These are phyloP conservation scores for Erigeron canadensis DNA, from an alignment of 129 eudicot species.

Conservation along the genomic window DNA sequence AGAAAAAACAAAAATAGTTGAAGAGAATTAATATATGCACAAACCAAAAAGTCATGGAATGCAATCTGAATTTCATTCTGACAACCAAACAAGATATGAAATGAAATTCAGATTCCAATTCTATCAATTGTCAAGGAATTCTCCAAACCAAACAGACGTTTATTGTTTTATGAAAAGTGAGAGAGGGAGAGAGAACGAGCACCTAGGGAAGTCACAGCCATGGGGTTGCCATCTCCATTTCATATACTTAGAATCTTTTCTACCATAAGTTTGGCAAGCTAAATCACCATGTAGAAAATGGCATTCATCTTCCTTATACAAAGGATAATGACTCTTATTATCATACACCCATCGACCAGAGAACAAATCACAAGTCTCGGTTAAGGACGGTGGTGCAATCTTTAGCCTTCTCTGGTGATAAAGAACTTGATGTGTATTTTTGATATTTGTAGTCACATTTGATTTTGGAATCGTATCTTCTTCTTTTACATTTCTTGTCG, in stretches of 20 bases:
- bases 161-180: background rate
- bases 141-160: no score
- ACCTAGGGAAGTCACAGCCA: constrained; percentile 43
- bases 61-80: no score
- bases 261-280: constrained; percentile 44
- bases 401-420: constrained; percentile 32
- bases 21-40: background rate
- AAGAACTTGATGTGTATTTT: constrained; percentile 10
- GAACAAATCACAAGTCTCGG: constrained; percentile 38
- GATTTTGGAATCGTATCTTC: background rate
- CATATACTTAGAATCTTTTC: constrained; percentile 43
- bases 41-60: no score
- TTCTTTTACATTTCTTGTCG: background rate
- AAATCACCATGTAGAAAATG: constrained; percentile 27
- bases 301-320: constrained; percentile 36
- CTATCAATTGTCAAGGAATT: no score
- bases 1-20: background rate
- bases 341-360: constrained; percentile 39
- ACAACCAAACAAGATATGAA: no score
- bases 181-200: background rate
- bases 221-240: constrained; percentile 52
- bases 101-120: no score
- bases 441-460: background rate
- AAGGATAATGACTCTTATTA: constrained; percentile 39
- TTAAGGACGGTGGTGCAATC: constrained; percentile 18